Base-by-base conservation (phyloP, 2,329 filamentous ascomycete genomes). In the Phyllosticta capitalensis region DNA sequence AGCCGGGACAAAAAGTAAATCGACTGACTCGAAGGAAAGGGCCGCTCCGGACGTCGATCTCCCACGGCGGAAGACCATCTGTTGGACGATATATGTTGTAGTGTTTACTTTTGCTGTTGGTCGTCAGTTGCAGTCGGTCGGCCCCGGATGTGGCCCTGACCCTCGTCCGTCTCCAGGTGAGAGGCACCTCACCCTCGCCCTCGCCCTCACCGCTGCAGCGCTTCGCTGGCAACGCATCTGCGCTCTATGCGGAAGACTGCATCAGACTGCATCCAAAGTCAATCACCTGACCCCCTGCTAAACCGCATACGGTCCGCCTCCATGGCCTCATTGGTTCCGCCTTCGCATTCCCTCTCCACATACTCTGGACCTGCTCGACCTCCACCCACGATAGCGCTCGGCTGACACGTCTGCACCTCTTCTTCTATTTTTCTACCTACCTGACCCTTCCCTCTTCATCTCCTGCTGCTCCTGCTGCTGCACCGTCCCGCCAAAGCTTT, bases 331-430 rank as follows among this genome's bases (percentile, higher is more conserved):
- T 58, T 59, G 51, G 60, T 21, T 48, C 38, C 38, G 55, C 38
- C 54, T 38, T 52, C 48, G 54, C 54, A 52, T 61, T 56, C 53
- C 59, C 51, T 53, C 45, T 45, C 55, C 30, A 33, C 38, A n/a
- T 57, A 54, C 30, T 51, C 19, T 50, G 14, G 22, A 52, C 54
- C 24, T 48, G 21, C 55, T 61, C 26, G 22, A 58, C 24, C 59
- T 61, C 50, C 61, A 63, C 54, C 56, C 59, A 63, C 59, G 59
- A 63, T 61, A 61, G 56, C 61, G 61, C 61, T 58, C 59, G 55
- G 59, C 61, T 63, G 61, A 63, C 61, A 61, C 59, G 49, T 52
- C 59, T 61, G 58, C 58, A 56, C 52, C 45, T 54, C 56, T 54
- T 33, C 52, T 28, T 50, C 56, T 54, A 54, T 60, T 56, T 60